Conservation (phyloP, 306 rosid genomes). For the Dicorynia guianensis region DNA sequence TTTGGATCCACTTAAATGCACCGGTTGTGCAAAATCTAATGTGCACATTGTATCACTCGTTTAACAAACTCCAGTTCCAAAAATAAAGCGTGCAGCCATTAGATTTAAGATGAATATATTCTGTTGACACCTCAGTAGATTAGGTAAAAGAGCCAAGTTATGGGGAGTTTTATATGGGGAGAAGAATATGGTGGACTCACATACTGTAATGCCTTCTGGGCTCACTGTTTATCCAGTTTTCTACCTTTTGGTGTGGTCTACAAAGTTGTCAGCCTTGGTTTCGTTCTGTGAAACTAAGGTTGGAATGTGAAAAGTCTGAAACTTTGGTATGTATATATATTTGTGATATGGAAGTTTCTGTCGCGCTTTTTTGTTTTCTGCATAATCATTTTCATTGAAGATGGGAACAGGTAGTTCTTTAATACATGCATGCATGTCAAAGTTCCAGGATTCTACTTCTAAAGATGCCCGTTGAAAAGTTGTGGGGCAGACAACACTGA, state of each 20-base stretch:
- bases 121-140: too few species aligned
- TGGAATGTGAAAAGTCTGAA: constrained; percentile 30
- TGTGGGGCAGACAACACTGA: constrained; percentile 14
- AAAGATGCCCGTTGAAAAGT: constrained; percentile 35
- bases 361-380: background rate
- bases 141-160: too few species aligned
- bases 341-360: constrained; percentile 4
- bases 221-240: background rate
- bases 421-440: constrained; percentile 1
- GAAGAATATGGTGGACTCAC: too few species aligned
- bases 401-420: constrained; percentile 7
- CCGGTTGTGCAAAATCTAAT: too few species aligned
- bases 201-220: too few species aligned
- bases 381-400: constrained; percentile 6
- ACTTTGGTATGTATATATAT: background rate
- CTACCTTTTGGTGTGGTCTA: constrained; percentile 5
- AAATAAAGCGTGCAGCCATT: too few species aligned
- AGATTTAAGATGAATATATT: too few species aligned
- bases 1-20: too few species aligned
- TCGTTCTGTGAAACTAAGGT: background rate
- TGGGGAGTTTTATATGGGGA: too few species aligned
- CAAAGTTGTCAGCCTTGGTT: constrained; percentile 26
- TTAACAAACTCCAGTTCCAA: too few species aligned
- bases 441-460: constrained; percentile 8
- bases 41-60: too few species aligned